Base-by-base conservation (phyloP, 1,284 basidiomycete genomes). In the Boletus holoroseus region DNA sequence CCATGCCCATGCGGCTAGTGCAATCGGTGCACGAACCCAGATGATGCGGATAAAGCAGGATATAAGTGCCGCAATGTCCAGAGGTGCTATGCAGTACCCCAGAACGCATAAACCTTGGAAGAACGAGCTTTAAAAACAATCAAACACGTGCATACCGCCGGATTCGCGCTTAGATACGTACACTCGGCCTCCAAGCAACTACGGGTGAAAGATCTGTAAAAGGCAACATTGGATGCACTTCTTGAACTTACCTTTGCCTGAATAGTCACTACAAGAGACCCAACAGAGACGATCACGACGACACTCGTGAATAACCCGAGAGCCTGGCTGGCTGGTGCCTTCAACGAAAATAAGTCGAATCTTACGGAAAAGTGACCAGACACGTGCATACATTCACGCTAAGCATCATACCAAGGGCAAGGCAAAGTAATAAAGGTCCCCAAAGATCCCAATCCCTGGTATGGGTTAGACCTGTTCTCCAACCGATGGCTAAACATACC, bases 161-260 rank as follows among this genome's bases (percentile, higher is more conserved):
- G 41, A 31, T 44, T 28, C 39, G 39, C 15, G 22, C 30, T 32
- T 16, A 13, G 38, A 73, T 39, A 73, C 86, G 54, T 71, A 94
- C 88, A 97, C 91, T 77, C 91, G 80, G 41, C 94, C 94, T 44
- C 94, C 94, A n/a, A 97, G 78, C 43, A 97, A 78, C 82, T 89
- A 46, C 20, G 31, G 16, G 16, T 0, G n/a, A 30, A 51, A 20
- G 2, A 38, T 64, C 1, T 45, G 43, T 30, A 38, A 53, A 34
- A 37, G 22, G 32, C 4, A n/a, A 31, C 36, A 36, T 22, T 15
- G n/a, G 7, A 44, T 42, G 13, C 11, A 15, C 38, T 37, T 18
- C 11, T 38, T 48, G 3, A 30, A 57, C 62, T 18, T 57, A 84
- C 86, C 74, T 96, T 94, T 11, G 93, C 91, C 71, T 97, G 94